These are phyloP conservation scores for Aureobasidium lini DNA, from an alignment of 2,329 filamentous ascomycete genomes.

Conservation along the genomic window DNA sequence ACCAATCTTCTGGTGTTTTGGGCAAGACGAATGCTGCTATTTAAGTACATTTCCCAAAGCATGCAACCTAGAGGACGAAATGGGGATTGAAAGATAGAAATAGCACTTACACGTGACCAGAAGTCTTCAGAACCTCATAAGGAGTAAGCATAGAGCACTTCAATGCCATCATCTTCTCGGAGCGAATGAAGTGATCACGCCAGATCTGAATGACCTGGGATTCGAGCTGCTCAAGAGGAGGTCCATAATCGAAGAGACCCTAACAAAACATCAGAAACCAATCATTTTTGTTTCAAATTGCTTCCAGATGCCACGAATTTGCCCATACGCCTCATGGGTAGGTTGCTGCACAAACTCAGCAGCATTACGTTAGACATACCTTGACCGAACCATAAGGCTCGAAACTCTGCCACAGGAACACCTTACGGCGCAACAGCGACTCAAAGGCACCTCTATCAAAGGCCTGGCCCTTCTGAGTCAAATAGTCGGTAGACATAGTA, in stretches of 20 bases:
- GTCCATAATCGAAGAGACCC: slow-evolving; percentile 81
- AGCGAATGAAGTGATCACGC: slow-evolving; percentile 88
- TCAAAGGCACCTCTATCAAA: slow-evolving; percentile 79
- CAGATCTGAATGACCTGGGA: slow-evolving; percentile 82
- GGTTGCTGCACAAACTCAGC: neutral
- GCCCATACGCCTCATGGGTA: too few species aligned
- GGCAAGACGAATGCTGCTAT: too few species aligned
- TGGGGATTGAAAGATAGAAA: neutral
- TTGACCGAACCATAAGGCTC: slow-evolving; percentile 64
- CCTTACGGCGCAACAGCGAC: slow-evolving; percentile 73
- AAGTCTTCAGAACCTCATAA: slow-evolving; percentile 85
- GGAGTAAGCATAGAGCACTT: slow-evolving; percentile 93
- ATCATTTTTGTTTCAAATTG: neutral
- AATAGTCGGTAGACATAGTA: slow-evolving; percentile 55
- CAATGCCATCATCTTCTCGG: slow-evolving; percentile 92
- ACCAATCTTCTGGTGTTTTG: too few species aligned
- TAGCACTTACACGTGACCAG: slow-evolving; percentile 72
- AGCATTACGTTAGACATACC: neutral
- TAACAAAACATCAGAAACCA: neutral
- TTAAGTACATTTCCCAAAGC: too few species aligned
- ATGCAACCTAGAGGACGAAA: too few species aligned
- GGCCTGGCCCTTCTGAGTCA: slow-evolving; percentile 79
- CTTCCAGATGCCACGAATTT: too few species aligned
- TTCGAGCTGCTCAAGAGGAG: slow-evolving; percentile 77
- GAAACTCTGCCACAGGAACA: slow-evolving; percentile 94